These are phyloP conservation scores for Calonectria montana DNA, from an alignment of 2,329 filamentous ascomycete genomes.

Conservation along the genomic window DNA sequence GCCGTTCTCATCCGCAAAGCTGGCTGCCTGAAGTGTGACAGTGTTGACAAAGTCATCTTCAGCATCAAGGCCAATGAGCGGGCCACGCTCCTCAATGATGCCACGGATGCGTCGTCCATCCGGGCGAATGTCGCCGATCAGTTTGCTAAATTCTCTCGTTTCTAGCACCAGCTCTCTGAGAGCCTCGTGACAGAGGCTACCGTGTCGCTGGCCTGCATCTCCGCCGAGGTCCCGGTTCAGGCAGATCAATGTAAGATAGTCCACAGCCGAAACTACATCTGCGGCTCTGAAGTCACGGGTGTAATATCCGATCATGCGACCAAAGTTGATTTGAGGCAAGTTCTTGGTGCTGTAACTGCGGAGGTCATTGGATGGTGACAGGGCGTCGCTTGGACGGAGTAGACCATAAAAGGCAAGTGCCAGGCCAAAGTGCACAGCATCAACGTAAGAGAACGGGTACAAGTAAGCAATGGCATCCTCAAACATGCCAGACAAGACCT, in stretches of 20 bases:
- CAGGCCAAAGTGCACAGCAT: constrained; percentile 94
- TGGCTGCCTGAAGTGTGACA: constrained; percentile 93
- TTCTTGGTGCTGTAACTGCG: constrained; percentile 74
- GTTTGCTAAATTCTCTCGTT: constrained; percentile 92
- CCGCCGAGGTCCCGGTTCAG: constrained; percentile 87
- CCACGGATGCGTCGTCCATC: constrained; percentile 89
- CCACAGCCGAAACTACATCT: constrained; percentile 87
- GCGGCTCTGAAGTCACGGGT: constrained; percentile 95
- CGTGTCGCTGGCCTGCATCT: constrained; percentile 80
- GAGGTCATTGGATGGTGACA: constrained; percentile 77
- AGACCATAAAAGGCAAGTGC: constrained; percentile 90
- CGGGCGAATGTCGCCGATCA: constrained; percentile 89
- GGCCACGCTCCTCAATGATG: constrained; percentile 85
- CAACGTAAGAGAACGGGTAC: constrained; percentile 90
- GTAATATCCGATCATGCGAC: constrained; percentile 92
- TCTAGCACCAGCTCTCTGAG: constrained; percentile 95
- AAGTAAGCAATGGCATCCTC: constrained; percentile 93
- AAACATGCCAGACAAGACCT: constrained; percentile 91
- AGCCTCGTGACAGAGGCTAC: constrained; percentile 88
- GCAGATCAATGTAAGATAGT: constrained; percentile 92
- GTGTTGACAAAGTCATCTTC: constrained; percentile 88
- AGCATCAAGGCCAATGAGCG: constrained; percentile 82
- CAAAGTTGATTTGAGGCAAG: constrained; percentile 90
- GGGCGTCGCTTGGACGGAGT: constrained; percentile 86
- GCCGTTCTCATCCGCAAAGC: constrained; percentile 93